Conservation (phyloP, 129 eudicot species). For the Gnaphalium uliginosum region DNA sequence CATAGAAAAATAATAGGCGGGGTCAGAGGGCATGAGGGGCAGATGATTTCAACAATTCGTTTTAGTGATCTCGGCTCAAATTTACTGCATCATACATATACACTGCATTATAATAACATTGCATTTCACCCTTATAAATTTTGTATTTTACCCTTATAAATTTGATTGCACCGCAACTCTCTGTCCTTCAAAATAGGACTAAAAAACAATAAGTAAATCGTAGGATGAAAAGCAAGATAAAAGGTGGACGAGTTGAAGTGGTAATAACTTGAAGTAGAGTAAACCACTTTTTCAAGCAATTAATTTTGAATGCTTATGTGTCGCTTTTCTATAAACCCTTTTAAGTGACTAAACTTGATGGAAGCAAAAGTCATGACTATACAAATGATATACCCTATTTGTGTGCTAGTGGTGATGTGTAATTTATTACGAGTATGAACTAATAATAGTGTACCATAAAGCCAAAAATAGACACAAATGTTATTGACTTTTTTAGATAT, state of each 20-base stretch:
- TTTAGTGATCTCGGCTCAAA: too few species aligned
- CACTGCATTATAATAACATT: too few species aligned
- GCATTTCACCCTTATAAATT: too few species aligned
- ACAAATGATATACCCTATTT: not conserved
- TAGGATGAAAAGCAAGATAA: not conserved
- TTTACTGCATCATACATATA: too few species aligned
- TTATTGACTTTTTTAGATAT: not conserved
- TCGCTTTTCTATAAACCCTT: constrained; percentile 28
- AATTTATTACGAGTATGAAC: not conserved
- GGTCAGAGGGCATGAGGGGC: too few species aligned
- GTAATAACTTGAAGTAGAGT: constrained; percentile 8
- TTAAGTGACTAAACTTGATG: not conserved
- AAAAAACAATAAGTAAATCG: constrained; percentile 3
- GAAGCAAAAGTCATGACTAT: not conserved
- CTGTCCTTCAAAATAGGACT: too few species aligned
- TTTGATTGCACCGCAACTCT: too few species aligned
- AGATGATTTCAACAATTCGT: too few species aligned
- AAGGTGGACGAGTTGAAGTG: too few species aligned
- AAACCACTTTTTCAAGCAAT: constrained; percentile 35
- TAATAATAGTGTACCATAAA: not conserved
- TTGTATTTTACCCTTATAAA: too few species aligned
- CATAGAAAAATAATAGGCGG: too few species aligned
- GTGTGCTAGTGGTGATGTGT: not conserved
- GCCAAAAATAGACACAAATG: not conserved
- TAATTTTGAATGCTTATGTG: constrained; percentile 27